These are phyloP conservation scores for Fagopyrum homotropicum DNA, from an alignment of 148 eudicot species.

Conservation along the genomic window DNA sequence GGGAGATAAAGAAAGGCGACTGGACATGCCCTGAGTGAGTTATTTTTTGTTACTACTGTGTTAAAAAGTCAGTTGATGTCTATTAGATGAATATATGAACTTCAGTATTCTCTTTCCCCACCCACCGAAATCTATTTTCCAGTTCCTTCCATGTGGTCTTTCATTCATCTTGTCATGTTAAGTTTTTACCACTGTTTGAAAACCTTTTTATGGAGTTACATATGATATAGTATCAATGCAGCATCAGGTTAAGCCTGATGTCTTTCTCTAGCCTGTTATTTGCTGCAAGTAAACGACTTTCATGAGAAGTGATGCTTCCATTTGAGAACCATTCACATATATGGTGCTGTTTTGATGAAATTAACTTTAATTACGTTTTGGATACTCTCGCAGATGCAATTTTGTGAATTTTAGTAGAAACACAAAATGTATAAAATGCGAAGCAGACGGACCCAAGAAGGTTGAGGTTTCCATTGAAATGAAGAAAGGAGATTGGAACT, in stretches of 20 bases:
- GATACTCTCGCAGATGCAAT: conserved; percentile 59
- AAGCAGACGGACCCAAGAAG: conserved; percentile 40
- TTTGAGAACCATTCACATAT: neutral
- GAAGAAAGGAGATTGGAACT: conserved; percentile 87
- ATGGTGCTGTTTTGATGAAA: conserved; percentile 6
- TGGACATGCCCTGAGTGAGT: conserved; percentile 60
- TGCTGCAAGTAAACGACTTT: neutral
- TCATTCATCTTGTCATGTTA: neutral
- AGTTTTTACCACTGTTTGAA: neutral
- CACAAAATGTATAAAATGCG: conserved; percentile 51
- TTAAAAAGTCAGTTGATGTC: neutral
- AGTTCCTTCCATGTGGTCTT: neutral
- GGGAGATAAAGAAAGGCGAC: conserved; percentile 40
- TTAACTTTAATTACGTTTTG: conserved; percentile 1
- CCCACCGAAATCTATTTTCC: neutral
- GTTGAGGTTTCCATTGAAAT: conserved; percentile 29
- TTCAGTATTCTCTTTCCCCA: no score
- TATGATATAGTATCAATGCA: neutral
- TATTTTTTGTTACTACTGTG: neutral
- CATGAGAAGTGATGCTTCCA: neutral
- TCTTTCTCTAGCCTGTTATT: neutral
- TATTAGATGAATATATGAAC: neutral
- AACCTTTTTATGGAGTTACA: neutral
- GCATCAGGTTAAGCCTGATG: neutral
- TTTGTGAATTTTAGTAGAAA: conserved; percentile 72